A percentile compares a stretch with the other conserved stretches of the same genome.
These are phyloP conservation scores for Phytophthora idaei DNA, from an alignment of 352 stramenopile species.

Conservation along the genomic window DNA sequence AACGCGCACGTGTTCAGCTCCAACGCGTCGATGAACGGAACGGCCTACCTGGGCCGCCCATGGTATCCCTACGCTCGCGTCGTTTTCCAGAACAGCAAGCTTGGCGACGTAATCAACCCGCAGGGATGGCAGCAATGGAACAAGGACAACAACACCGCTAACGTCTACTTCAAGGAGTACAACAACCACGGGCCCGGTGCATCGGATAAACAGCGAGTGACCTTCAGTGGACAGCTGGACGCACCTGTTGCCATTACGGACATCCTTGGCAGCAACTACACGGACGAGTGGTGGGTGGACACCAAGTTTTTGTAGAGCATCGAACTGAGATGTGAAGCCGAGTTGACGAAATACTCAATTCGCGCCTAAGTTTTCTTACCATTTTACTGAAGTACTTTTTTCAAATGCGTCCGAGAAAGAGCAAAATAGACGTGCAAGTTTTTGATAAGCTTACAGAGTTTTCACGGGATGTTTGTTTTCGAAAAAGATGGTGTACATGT, in stretches of 20 bases:
- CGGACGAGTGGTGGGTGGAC: conserved; percentile 5
- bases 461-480: background rate
- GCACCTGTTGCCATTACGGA: conserved; percentile 4
- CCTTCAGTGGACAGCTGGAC: conserved; percentile 7
- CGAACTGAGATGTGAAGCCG: background rate
- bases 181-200: conserved; percentile 7
- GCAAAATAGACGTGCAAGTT: conserved; percentile 5
- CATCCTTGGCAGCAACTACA: conserved; percentile 6
- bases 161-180: conserved; percentile 18
- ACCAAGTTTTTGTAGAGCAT: conserved; percentile 7
- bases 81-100: conserved; percentile 16
- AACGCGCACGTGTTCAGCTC: conserved; percentile 1
- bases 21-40: background rate
- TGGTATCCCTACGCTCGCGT: conserved; percentile 13
- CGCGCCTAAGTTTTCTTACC: background rate
- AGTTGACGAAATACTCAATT: background rate
- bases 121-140: conserved; percentile 14
- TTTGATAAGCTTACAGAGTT: background rate
- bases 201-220: background rate
- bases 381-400: background rate
- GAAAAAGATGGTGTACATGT: too few relatives aligned
- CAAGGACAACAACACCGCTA: conserved; percentile 11
- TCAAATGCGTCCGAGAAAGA: conserved; percentile 5
- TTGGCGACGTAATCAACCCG: conserved; percentile 9
- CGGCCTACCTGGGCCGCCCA: conserved; percentile 15